Evolutionary conservation across 352 stramenopile genomes (phyloP), one percentile per base, ranked within the genome.

Genomic region (Globisporangium ultimum): DNA sequence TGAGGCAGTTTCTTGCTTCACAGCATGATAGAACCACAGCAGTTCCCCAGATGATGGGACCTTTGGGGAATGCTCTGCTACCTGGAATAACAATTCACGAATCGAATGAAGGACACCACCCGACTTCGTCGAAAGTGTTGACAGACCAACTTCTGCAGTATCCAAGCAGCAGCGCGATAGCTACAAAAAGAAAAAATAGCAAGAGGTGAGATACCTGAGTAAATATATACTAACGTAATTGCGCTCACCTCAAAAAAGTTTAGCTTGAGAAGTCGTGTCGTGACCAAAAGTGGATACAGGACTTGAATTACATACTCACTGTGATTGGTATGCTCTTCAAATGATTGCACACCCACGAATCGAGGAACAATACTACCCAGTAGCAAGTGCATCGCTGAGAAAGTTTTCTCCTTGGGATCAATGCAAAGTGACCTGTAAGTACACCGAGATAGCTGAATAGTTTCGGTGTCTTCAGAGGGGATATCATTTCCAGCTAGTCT

Each of bases 181-280:
- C 85, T 93, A 64, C 11, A 61, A 21, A n/a, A 8, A 61, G 3
- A 52, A 20, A 61, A 13, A 13, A 22, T 34, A 51, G 18, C 3
- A 42, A 57, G 15, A 40, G 21, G 28, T 36, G 28, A 36, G 28
- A 36, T 10, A 10, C 5, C 28, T 36, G 28, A 36, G 28, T 36
- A 36, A 36, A 36, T 36, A 36, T 10, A 10, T 36, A 14, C 17
- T 24, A 15, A 63, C 5, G 28, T 17, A 21, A 17, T 15, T 13
- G 28, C 40, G 36, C 72, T 54, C 70, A 94, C 85, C 80, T 96
- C 87, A 32, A 93, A 96, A 47, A 96, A 89, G 67, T 96, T 96
- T 5, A 93, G 60, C 53, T 96, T 96, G 13, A 96, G 61, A 10
- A 96, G 49, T 18, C 80, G 77, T 47, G 93, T 68, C 15, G 78